Conservation (phyloP, 2,329 filamentous ascomycete species). For the Xylaria polymorpha region DNA sequence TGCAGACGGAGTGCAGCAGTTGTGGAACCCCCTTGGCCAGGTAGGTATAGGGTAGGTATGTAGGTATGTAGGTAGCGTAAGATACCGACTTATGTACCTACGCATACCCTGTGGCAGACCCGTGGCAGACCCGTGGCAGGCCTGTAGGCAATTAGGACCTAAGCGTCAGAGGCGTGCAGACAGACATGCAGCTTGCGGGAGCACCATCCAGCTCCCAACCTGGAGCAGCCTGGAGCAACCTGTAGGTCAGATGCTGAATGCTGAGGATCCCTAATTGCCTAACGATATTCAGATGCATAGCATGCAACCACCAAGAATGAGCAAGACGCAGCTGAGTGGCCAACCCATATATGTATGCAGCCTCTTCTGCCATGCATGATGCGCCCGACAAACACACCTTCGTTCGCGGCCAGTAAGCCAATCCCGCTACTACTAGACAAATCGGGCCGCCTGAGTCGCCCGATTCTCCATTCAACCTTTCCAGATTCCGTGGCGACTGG, state of each 20-base stretch:
- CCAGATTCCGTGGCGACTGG: slow-evolving; percentile 39
- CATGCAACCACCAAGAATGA: slow-evolving; percentile 50
- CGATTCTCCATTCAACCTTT: slow-evolving; percentile 36
- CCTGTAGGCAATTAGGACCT: slow-evolving; percentile 13
- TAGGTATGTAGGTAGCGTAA: neutral
- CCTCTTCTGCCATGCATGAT: slow-evolving; percentile 48
- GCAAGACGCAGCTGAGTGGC: slow-evolving; percentile 48
- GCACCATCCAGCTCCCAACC: slow-evolving; percentile 41
- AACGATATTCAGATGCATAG: slow-evolving; percentile 48
- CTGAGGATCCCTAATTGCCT: slow-evolving; percentile 44
- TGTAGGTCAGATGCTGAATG: slow-evolving; percentile 46
- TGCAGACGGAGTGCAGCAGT: slow-evolving; percentile 27
- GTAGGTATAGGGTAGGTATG: neutral
- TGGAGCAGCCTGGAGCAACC: too few species aligned
- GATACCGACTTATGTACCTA: neutral
- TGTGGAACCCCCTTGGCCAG: slow-evolving; percentile 12
- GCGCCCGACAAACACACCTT: slow-evolving; percentile 43
- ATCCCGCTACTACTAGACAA: slow-evolving; percentile 50
- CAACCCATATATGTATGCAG: slow-evolving; percentile 44
- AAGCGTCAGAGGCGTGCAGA: slow-evolving; percentile 31
- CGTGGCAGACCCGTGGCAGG: too few species aligned
- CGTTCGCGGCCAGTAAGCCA: slow-evolving; percentile 47
- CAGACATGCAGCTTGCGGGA: slow-evolving; percentile 39
- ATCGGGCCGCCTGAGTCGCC: slow-evolving; percentile 51
- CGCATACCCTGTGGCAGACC: neutral